These are phyloP conservation scores for Letharia columbiana DNA, from an alignment of 495 filamentous ascomycete genomes.

Conservation along the genomic window DNA sequence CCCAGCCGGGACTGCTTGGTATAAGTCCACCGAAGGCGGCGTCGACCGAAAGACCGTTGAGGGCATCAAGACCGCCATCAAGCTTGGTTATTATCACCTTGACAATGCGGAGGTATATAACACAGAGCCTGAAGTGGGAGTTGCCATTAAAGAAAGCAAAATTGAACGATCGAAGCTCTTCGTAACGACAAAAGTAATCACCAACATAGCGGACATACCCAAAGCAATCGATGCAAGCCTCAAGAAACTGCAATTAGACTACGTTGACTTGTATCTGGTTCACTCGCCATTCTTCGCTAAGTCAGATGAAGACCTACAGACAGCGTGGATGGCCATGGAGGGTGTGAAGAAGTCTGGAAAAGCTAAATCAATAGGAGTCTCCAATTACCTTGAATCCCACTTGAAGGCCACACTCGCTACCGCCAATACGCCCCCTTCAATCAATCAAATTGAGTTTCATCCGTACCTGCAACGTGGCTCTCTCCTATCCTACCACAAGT, in stretches of 20 bases:
- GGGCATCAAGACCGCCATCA: slow-evolving; percentile 57
- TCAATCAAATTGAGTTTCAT: slow-evolving; percentile 88
- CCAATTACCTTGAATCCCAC: slow-evolving; percentile 64
- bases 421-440: slow-evolving; percentile 52
- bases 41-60: slow-evolving; percentile 49
- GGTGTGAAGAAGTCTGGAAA: slow-evolving; percentile 57
- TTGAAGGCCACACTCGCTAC: slow-evolving; percentile 60
- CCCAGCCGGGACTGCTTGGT: slow-evolving; percentile 50
- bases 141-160: slow-evolving; percentile 60
- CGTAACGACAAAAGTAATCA: slow-evolving; percentile 66
- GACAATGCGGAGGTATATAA: slow-evolving; percentile 82
- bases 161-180: slow-evolving; percentile 61
- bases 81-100: slow-evolving; percentile 63
- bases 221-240: slow-evolving; percentile 61
- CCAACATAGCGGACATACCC: slow-evolving; percentile 51
- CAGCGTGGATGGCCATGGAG: slow-evolving; percentile 72
- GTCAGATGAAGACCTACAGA: slow-evolving; percentile 53
- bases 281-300: slow-evolving; percentile 65
- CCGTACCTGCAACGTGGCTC: slow-evolving; percentile 71
- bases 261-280: slow-evolving; percentile 80
- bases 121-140: slow-evolving; percentile 69
- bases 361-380: slow-evolving; percentile 73
- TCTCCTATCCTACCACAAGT: slow-evolving; percentile 56
- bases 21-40: slow-evolving; percentile 34
- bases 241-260: slow-evolving; percentile 63